These are phyloP conservation scores for Malassezia psittaci DNA, from an alignment of 1,284 basidiomycete species.

Conservation along the genomic window DNA sequence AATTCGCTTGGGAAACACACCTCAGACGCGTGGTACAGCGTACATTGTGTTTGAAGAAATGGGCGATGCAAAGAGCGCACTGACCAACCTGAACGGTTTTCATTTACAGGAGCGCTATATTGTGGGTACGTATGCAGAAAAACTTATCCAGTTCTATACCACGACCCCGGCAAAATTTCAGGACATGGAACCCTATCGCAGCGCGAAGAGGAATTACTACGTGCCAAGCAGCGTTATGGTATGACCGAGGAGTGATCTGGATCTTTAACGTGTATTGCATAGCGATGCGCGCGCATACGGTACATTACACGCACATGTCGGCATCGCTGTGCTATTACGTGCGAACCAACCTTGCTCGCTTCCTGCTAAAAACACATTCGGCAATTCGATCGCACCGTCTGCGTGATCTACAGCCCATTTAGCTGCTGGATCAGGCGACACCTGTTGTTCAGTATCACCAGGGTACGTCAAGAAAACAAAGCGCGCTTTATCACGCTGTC, in stretches of 20 bases:
- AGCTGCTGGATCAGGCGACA: neutral
- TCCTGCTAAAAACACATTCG: neutral
- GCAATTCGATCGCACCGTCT: neutral
- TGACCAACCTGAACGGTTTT: conserved; percentile 94
- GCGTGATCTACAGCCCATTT: neutral
- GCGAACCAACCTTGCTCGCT: conserved; percentile 10
- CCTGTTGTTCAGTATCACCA: neutral
- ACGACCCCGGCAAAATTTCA: conserved; percentile 82
- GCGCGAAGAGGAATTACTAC: conserved; percentile 78
- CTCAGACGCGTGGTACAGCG: conserved; percentile 85
- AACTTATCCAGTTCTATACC: conserved; percentile 64
- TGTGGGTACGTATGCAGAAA: conserved; percentile 35
- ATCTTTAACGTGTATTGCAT: too few relatives aligned
- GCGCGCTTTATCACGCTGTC: neutral
- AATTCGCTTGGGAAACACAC: conserved; percentile 80
- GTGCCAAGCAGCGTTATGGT: conserved; percentile 67
- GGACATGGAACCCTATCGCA: conserved; percentile 84
- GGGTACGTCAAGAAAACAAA: neutral
- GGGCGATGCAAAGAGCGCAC: conserved; percentile 66
- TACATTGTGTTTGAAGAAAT: conserved; percentile 60
- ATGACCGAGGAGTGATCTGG: conserved; percentile 34
- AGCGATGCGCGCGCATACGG: conserved; percentile 8
- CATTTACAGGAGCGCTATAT: conserved; percentile 97
- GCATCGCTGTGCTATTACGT: neutral
- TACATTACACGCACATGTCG: conserved; percentile 3